Base-by-base conservation (phyloP, 2,329 filamentous ascomycete genomes). In the Elsinoe fawcettii region DNA sequence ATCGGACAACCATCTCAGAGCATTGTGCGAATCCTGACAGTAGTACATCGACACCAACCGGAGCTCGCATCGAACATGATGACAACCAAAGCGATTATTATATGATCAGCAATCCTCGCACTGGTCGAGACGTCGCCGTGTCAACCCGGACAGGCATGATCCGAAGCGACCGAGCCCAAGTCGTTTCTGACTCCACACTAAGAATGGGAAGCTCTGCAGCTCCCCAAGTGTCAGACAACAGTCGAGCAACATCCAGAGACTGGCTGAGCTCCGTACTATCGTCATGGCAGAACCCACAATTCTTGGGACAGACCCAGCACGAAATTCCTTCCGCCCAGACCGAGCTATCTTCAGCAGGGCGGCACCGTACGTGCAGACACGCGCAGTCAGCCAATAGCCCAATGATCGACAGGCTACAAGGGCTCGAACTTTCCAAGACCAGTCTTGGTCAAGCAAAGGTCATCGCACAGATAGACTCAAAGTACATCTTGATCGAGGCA, bases 391-490 rank as follows among this genome's bases (percentile, higher is more conserved):
- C 12, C 1, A 18, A 20, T 9, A 9, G 27, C 27, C 27, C 9
- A 5, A 30, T 9, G 9, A 9, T 30, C 27, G 27, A 30, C 5
- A 9, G 11, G 2, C 12, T 16, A 3, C 20, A 16, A 4, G 14
- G 16, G 46, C 70, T 64, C 14, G 70, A 66, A 58, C 61, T 96
- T 1, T 87, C 84, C 0, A 88, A 84, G 62, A 65, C 74, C 3
- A 78, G 77, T 0, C 73, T 96, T 7, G 67, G 70, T 1, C 66
- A 71, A 6, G 87, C 88, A 0, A 72, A 80, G 51, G 75, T 96
- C 0, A 79, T 99, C 41, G 79, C 84, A 0, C 93, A 99, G 66
- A 86, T 99, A 1, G 92, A 97, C 68, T 78, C 75, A 12, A 99
- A 99, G 69, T 99, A 95, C 67, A 86, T 99, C 14, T 73, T 99